phyloP scores from a whole-genome alignment of 2,329 filamentous ascomycete genomes.

The Xylaria sp. region DNA sequence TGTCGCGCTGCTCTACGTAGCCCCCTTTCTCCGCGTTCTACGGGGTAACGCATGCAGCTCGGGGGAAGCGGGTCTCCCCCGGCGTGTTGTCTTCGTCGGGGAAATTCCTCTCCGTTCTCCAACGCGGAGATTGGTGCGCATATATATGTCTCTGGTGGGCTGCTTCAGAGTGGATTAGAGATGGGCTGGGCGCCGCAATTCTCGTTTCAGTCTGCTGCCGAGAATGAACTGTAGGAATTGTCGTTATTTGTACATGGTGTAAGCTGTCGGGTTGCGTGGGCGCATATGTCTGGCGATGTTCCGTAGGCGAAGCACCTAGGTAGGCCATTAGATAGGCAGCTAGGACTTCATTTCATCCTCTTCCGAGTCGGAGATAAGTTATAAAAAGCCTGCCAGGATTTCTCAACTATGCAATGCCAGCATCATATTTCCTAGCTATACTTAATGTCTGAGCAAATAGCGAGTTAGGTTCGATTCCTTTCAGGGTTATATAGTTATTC shows the following conservation, averaged over 20 bases:
- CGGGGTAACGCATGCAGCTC: conserved; percentile 18
- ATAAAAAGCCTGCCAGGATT: not conserved
- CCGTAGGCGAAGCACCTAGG: conserved; percentile 1
- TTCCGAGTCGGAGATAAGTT: not conserved
- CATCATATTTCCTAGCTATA: too few species aligned
- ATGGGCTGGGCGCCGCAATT: not conserved
- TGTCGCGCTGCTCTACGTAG: conserved; percentile 6
- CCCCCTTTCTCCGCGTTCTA: conserved; percentile 24
- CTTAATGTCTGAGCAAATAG: too few species aligned
- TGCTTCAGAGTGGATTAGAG: not conserved
- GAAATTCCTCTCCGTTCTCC: conserved; percentile 25
- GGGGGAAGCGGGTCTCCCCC: conserved; percentile 19
- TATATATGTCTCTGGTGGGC: conserved; percentile 15
- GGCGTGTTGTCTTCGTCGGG: conserved; percentile 14
- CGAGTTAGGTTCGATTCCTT: too few species aligned
- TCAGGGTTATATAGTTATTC: too few species aligned
- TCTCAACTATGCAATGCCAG: too few species aligned
- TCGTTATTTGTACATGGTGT: too few species aligned
- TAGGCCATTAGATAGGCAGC: not conserved
- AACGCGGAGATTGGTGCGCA: conserved; percentile 33
- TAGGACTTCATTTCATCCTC: not conserved
- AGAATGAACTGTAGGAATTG: too few species aligned
- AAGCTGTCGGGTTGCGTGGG: too few species aligned
- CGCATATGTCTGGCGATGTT: not conserved
- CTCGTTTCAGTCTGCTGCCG: not conserved